A percentile compares a stretch with the other conserved stretches of the same genome.
Conservation (phyloP, 129 eudicot genomes). For the Ambrosia trifida region DNA sequence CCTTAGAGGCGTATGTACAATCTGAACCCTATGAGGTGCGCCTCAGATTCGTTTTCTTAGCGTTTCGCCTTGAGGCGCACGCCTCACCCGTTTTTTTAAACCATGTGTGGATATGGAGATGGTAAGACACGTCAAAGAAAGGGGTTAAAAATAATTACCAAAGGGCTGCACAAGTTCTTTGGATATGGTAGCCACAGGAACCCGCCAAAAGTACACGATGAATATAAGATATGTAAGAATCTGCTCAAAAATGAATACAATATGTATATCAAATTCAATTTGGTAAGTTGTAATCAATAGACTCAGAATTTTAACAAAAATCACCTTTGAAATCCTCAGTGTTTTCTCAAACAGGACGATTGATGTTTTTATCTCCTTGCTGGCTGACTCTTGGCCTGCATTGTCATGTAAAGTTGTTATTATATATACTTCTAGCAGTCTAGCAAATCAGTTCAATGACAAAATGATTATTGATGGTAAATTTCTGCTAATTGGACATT, state of each 20-base stretch:
- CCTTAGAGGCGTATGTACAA: no score
- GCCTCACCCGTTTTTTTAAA: no score
- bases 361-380: slow-evolving; percentile 47
- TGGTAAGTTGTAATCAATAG: slow-evolving; percentile 7
- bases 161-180: slow-evolving; percentile 75
- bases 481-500: neutral
- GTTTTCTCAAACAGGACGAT: slow-evolving; percentile 40
- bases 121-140: neutral
- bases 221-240: slow-evolving; percentile 43
- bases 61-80: no score
- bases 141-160: slow-evolving; percentile 43
- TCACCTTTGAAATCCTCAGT: slow-evolving; percentile 55
- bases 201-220: slow-evolving; percentile 63
- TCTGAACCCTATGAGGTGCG: no score
- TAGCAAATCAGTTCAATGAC: neutral
- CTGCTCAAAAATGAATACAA: slow-evolving; percentile 29
- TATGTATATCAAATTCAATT: slow-evolving; percentile 25
- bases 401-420: slow-evolving; percentile 22
- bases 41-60: no score
- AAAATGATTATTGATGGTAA: slow-evolving; percentile 4
- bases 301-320: slow-evolving; percentile 14
- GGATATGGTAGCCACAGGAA: slow-evolving; percentile 72
- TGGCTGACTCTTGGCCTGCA: slow-evolving; percentile 59
- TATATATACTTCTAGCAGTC: neutral
- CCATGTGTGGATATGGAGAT: neutral